Conservation (phyloP, 2,329 filamentous ascomycete genomes). For the Apiospora aurea region DNA sequence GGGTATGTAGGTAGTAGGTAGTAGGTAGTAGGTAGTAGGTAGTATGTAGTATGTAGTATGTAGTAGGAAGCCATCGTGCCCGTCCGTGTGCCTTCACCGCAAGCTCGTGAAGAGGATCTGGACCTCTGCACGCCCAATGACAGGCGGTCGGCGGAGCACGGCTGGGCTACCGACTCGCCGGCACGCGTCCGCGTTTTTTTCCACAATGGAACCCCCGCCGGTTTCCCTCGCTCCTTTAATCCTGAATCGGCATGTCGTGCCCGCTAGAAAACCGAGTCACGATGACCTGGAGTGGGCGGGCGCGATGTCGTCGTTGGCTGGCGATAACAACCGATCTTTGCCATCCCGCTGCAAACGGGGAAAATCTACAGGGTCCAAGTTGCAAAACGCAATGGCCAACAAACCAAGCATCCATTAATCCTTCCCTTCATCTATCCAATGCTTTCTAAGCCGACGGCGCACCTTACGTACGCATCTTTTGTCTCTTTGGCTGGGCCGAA, state of each 20-base stretch:
- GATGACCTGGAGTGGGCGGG: constrained; percentile 13
- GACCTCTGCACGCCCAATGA: constrained; percentile 1
- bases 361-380: constrained; percentile 21
- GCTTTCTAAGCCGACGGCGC: background rate
- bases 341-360: constrained; percentile 15
- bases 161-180: constrained; percentile 20
- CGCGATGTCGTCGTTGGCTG: background rate
- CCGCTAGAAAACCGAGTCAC: constrained; percentile 17
- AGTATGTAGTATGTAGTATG: constrained; percentile 3
- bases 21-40: background rate
- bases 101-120: constrained; percentile 15
- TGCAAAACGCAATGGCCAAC: constrained; percentile 12
- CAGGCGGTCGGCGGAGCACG: constrained; percentile 14
- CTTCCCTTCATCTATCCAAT: constrained; percentile 18
- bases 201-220: constrained; percentile 8
- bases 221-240: constrained; percentile 1
- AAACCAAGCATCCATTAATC: constrained; percentile 3
- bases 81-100: constrained; percentile 15
- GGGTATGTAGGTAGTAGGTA: background rate
- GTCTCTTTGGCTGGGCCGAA: background rate
- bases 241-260: constrained; percentile 12
- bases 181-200: constrained; percentile 16
- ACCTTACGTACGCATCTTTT: constrained; percentile 7
- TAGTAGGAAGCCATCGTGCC: constrained; percentile 13
- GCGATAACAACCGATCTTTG: constrained; percentile 11